Conservation (phyloP, 768 basidiomycete species). For the Cubamyces sp. region DNA sequence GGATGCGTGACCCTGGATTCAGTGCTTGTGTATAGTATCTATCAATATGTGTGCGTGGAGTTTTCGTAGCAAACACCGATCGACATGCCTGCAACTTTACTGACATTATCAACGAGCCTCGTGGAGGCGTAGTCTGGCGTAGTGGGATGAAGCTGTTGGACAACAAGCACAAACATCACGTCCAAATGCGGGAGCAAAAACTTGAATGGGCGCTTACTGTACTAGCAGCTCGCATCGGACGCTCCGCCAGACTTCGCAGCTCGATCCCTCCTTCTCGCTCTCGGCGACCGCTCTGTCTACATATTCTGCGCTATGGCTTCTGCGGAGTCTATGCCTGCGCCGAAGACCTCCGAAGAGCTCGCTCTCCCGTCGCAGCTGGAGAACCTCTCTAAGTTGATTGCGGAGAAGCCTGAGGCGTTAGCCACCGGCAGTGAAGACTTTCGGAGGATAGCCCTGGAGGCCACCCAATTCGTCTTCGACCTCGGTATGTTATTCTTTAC, state of each 20-base stretch:
- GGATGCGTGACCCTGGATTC: neutral
- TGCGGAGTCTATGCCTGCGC: too few relatives aligned
- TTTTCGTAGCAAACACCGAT: too few relatives aligned
- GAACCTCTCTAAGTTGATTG: constrained; percentile 57
- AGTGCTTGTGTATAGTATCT: too few relatives aligned
- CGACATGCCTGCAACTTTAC: too few relatives aligned
- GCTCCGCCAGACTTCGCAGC: neutral
- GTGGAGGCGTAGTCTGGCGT: constrained; percentile 18
- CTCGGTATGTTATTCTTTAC: constrained; percentile 54
- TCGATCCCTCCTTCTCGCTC: neutral
- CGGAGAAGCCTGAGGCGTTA: constrained; percentile 56
- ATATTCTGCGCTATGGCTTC: neutral
- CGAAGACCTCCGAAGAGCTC: constrained; percentile 9
- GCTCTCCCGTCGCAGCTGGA: constrained; percentile 47
- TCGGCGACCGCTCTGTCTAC: neutral
- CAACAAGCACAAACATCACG: constrained; percentile 24
- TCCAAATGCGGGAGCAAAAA: constrained; percentile 21
- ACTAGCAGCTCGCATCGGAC: neutral
- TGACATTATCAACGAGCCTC: too few relatives aligned
- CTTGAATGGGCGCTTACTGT: constrained; percentile 11
- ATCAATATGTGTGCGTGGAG: too few relatives aligned
- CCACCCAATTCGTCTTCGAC: constrained; percentile 79
- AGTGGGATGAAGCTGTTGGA: constrained; percentile 21
- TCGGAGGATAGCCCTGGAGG: constrained; percentile 59
- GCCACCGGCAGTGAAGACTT: constrained; percentile 58